Evolutionary conservation across 2,329 filamentous ascomycete genomes (phyloP).

Genomic region (Diaporthe batatas): DNA sequence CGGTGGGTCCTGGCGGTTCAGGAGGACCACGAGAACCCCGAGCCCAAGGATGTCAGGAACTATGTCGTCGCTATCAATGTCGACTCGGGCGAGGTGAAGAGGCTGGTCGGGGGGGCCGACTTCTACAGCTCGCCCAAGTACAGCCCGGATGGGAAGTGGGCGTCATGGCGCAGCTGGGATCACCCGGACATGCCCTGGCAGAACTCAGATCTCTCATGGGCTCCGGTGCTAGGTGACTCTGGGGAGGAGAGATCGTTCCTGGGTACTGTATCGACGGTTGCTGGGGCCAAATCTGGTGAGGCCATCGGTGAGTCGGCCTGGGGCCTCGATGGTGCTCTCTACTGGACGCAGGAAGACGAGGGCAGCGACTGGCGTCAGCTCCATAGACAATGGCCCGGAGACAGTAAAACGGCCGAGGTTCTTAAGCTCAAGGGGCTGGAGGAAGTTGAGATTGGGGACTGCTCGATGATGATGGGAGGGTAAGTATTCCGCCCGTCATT

Average conservation of each 20-base stretch:
- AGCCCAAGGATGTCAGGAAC: constrained; percentile 52
- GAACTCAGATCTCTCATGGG: constrained; percentile 58
- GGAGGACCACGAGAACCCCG: constrained; percentile 61
- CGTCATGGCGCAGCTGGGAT: constrained; percentile 68
- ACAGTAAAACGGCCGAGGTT: constrained; percentile 44
- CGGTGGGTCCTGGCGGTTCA: constrained; percentile 64
- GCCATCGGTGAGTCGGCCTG: constrained; percentile 66
- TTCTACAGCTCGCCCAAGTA: constrained; percentile 67
- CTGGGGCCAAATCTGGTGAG: constrained; percentile 49
- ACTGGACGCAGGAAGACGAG: constrained; percentile 61
- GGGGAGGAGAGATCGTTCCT: constrained; percentile 48
- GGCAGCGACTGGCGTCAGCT: constrained; percentile 59
- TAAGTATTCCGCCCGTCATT: constrained; percentile 41
- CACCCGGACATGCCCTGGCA: constrained; percentile 67
- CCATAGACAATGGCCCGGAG: constrained; percentile 52
- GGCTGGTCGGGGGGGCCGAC: constrained; percentile 60
- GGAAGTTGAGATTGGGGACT: constrained; percentile 56
- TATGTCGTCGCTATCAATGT: constrained; percentile 57
- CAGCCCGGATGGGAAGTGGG: constrained; percentile 58
- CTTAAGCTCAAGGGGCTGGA: constrained; percentile 56
- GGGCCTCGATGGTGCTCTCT: constrained; percentile 62
- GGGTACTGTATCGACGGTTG: constrained; percentile 43
- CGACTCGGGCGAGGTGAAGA: constrained; percentile 56
- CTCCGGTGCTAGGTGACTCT: constrained; percentile 53
- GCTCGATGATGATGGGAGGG: constrained; percentile 50